phyloP scores from a whole-genome alignment of 257 asterid genomes.

The Solanum medicagineum region DNA sequence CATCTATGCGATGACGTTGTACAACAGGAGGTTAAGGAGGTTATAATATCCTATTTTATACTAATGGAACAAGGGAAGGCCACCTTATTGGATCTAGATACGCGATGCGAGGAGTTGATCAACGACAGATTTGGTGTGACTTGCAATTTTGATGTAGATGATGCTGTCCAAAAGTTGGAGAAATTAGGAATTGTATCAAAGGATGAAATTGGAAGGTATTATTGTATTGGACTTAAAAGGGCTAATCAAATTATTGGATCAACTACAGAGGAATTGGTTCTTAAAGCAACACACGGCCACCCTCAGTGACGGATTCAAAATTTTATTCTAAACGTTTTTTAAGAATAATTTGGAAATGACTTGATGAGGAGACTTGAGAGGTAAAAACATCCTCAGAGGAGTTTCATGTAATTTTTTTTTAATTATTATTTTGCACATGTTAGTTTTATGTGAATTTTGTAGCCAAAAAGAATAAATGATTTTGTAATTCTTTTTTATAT shows the following conservation, averaged over 20 bases:
- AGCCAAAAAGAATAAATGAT: not conserved
- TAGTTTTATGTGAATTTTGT: not conserved
- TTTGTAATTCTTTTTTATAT: not conserved
- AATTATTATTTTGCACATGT: not conserved
- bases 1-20: slow-evolving; percentile 95
- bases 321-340: no score
- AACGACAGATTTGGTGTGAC: slow-evolving; percentile 74
- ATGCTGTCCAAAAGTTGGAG: slow-evolving; percentile 84
- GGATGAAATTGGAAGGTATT: slow-evolving; percentile 80
- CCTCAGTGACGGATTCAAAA: no score
- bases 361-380: not conserved
- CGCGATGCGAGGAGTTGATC: slow-evolving; percentile 76
- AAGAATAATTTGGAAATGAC: not conserved
- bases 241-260: slow-evolving; percentile 93
- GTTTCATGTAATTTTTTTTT: no score
- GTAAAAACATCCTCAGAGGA: not conserved
- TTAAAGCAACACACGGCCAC: slow-evolving; percentile 46
- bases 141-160: slow-evolving; percentile 89
- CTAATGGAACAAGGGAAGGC: slow-evolving; percentile 96
- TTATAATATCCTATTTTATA: slow-evolving; percentile 81
- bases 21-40: slow-evolving; percentile 98
- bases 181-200: slow-evolving; percentile 69
- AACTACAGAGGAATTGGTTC: slow-evolving; percentile 86
- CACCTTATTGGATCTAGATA: slow-evolving; percentile 82
- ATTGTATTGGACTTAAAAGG: slow-evolving; percentile 73